Percentiles rank a stretch among this genome's conserved stretches.
These are phyloP conservation scores for Leccinum solheimii DNA, from an alignment of 1,284 basidiomycete genomes.

Conservation along the genomic window DNA sequence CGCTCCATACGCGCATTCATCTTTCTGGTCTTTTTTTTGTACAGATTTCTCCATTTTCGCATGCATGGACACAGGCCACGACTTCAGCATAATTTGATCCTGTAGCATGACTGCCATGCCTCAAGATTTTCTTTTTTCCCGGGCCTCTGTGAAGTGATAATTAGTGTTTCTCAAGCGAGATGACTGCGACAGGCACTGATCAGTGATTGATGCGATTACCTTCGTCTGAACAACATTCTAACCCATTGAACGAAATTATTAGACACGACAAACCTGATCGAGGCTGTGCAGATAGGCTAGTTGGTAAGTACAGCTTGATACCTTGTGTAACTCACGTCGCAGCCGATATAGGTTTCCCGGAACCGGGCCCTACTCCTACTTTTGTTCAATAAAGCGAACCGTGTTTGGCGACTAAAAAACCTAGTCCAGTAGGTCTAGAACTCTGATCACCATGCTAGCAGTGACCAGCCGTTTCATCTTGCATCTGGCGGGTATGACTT, in stretches of 20 bases:
- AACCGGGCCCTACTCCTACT: neutral
- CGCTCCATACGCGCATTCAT: neutral
- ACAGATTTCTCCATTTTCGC: slow-evolving; percentile 53
- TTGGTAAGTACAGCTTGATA: slow-evolving; percentile 7
- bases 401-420: neutral
- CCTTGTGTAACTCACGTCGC: neutral
- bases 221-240: slow-evolving; percentile 21
- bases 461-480: neutral
- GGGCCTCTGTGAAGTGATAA: slow-evolving; percentile 47
- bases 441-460: neutral
- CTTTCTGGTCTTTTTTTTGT: slow-evolving; percentile 37
- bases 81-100: slow-evolving; percentile 55
- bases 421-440: neutral
- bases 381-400: neutral
- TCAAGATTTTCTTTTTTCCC: slow-evolving; percentile 60
- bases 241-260: neutral
- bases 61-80: slow-evolving; percentile 46
- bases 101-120: slow-evolving; percentile 48
- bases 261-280: slow-evolving; percentile 20
- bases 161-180: slow-evolving; percentile 43
- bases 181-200: slow-evolving; percentile 43
- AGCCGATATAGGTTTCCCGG: slow-evolving; percentile 4
- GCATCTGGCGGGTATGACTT: neutral
- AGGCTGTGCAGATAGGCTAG: slow-evolving; percentile 2
- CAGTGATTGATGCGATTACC: slow-evolving; percentile 49